These are phyloP conservation scores for Monosporascus sp. DNA, from an alignment of 2,329 filamentous ascomycete species.

Conservation along the genomic window DNA sequence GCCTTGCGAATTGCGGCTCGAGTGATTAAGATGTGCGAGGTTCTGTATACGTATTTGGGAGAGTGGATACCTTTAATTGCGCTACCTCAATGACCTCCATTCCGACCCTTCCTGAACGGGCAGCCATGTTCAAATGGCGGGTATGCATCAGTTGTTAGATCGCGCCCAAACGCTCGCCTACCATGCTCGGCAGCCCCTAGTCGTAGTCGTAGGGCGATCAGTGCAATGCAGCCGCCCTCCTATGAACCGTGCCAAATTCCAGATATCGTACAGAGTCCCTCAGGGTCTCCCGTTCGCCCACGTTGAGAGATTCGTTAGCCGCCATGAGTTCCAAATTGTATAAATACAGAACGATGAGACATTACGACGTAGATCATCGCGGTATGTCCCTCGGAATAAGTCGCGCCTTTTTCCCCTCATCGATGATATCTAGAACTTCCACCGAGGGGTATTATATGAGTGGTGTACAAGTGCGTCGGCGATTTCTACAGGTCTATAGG, in stretches of 20 bases:
- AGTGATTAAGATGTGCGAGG: too few species aligned
- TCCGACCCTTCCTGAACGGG: background rate
- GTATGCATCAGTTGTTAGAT: too few species aligned
- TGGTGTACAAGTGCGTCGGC: background rate
- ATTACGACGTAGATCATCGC: background rate
- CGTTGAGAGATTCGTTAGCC: too few species aligned
- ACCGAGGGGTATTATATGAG: background rate
- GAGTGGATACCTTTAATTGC: background rate
- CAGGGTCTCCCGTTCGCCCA: too few species aligned
- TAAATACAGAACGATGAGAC: background rate
- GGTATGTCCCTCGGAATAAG: background rate
- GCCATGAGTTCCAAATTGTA: too few species aligned
- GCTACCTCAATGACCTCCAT: background rate
- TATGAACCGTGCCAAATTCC: background rate
- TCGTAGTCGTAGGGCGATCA: background rate
- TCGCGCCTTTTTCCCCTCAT: background rate
- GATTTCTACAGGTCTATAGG: slow-evolving; percentile 32
- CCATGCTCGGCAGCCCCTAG: too few species aligned
- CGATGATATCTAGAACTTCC: background rate
- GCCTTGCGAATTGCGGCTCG: too few species aligned
- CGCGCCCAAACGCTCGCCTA: too few species aligned
- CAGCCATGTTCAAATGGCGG: background rate
- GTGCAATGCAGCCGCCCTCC: background rate
- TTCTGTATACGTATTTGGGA: background rate
- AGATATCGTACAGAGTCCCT: background rate